Conservation (phyloP, 441 rosid genomes). For the Melianthus villosus region DNA sequence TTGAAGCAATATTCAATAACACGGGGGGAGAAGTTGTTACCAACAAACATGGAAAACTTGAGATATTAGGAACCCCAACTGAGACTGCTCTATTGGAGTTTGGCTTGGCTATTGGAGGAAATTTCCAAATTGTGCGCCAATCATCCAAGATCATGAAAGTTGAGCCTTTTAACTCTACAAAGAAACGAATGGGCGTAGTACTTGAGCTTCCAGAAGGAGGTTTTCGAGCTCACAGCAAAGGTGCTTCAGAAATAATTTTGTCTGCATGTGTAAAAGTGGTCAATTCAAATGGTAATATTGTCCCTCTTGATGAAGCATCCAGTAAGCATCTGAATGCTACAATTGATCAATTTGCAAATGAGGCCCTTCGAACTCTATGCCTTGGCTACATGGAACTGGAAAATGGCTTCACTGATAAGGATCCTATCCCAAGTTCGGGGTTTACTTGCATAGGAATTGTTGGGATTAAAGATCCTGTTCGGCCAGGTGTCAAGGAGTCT, state of each 20-base stretch:
- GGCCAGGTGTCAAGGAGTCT: slow-evolving; percentile 61
- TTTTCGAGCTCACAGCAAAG: slow-evolving; percentile 40
- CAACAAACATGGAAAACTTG: slow-evolving; percentile 37
- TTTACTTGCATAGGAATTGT: slow-evolving; percentile 56
- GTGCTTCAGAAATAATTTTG: slow-evolving; percentile 57
- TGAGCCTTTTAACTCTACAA: slow-evolving; percentile 66
- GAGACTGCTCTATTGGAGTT: slow-evolving; percentile 72
- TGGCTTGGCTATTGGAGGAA: slow-evolving; percentile 69
- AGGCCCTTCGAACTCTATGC: slow-evolving; percentile 65
- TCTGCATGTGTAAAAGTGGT: slow-evolving; percentile 44
- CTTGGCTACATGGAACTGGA: slow-evolving; percentile 42
- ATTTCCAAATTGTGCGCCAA: slow-evolving; percentile 38
- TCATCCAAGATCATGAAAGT: slow-evolving; percentile 45
- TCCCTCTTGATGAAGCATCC: slow-evolving; percentile 37
- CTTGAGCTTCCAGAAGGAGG: slow-evolving; percentile 45
- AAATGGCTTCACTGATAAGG: slow-evolving; percentile 28
- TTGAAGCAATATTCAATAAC: slow-evolving; percentile 63
- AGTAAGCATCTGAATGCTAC: slow-evolving; percentile 24
- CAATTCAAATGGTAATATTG: slow-evolving; percentile 37
- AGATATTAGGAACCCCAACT: slow-evolving; percentile 65
- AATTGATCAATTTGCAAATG: slow-evolving; percentile 48
- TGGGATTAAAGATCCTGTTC: slow-evolving; percentile 65
- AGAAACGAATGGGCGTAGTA: slow-evolving; percentile 69
- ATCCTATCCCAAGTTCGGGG: slow-evolving; percentile 46
- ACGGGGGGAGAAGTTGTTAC: slow-evolving; percentile 68